Evolutionary conservation across 225 moss, liverwort and hornwort species (phyloP), one percentile per base, ranked within the genome.

Genomic region (Pleurozium schreberi): DNA sequence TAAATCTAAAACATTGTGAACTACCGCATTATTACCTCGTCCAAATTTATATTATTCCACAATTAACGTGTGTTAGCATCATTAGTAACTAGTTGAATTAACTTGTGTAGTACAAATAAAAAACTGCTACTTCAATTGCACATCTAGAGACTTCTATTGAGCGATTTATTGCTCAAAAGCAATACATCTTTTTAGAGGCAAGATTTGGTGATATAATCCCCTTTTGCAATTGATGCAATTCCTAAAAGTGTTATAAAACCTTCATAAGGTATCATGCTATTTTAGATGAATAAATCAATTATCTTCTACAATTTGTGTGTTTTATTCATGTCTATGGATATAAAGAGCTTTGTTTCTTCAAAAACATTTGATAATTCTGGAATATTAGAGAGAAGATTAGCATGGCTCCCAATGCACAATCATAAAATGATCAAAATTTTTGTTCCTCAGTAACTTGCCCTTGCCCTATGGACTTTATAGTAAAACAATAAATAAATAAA

Each of bases 361-460:
- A n/a, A 23, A 23, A 23, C 8, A n/a, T 68, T n/a, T 68, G n/a
- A 68, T 68, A 68, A 67, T 21, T 21, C n/a, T 22, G 2, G 7
- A n/a, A n/a, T 21, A n/a, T n/a, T 12, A n/a, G n/a, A n/a, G 6
- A 38, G 2, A n/a, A 68, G 23, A n/a, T 68, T 23, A 68, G 22
- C 13, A 68, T 67, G 11, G 6, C 3, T 11, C 5, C 3, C 4
- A 38, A 38, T 10, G 19, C 36, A 66, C 66, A 36, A 67, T 22
- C 21, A n/a, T 22, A 6, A 68, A 68, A 65, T n/a, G 21, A n/a
- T 38, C 12, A 6, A 68, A 67, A 19, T 8, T 38, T 66, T 66
- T 66, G 6, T 36, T 66, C 38, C 1, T 23, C 13, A 40, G 0
- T n/a, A 22, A 68, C 1, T n/a, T 1, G 3, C 6, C 0, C 7